Percentiles rank a stretch among this genome's conserved stretches.
These are phyloP conservation scores for Adansonia digitata DNA, from an alignment of 345 rosid genomes.

Conservation along the genomic window DNA sequence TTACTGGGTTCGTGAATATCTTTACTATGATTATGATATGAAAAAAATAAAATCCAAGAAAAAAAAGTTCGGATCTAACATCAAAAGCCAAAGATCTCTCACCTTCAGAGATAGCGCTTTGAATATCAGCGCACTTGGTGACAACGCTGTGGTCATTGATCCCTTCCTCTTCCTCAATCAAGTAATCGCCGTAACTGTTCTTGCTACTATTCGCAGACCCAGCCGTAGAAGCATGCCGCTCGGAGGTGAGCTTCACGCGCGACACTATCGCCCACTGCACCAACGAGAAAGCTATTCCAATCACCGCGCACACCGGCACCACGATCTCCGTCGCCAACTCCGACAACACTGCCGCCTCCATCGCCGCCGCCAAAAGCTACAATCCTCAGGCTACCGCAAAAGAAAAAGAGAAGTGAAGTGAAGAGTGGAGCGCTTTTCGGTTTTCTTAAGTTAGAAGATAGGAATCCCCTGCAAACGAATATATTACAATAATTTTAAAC, in stretches of 20 bases:
- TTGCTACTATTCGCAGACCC: conserved; percentile 18
- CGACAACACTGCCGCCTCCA: conserved; percentile 39
- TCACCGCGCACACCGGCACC: conserved; percentile 54
- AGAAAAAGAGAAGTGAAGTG: background rate
- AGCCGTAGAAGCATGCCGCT: background rate
- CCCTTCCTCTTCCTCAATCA: conserved; percentile 83
- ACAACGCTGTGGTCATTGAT: conserved; percentile 56
- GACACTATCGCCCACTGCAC: conserved; percentile 65
- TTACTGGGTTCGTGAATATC: background rate
- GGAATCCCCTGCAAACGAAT: background rate
- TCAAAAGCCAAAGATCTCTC: background rate
- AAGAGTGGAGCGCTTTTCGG: background rate
- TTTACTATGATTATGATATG: no score
- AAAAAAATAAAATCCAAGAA: background rate
- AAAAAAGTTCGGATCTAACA: background rate
- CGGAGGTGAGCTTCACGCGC: conserved; percentile 44
- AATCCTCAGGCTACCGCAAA: background rate
- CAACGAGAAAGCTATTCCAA: conserved; percentile 69
- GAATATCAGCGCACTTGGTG: conserved; percentile 70
- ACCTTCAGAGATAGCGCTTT: conserved; percentile 83
- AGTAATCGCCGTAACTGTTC: conserved; percentile 50
- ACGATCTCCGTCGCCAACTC: conserved; percentile 63
- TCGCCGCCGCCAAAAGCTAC: background rate
- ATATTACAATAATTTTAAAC: background rate
- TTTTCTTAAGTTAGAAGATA: background rate